These are phyloP conservation scores for Cytospora schulzeri DNA, from an alignment of 2,329 filamentous ascomycete species.

Conservation along the genomic window DNA sequence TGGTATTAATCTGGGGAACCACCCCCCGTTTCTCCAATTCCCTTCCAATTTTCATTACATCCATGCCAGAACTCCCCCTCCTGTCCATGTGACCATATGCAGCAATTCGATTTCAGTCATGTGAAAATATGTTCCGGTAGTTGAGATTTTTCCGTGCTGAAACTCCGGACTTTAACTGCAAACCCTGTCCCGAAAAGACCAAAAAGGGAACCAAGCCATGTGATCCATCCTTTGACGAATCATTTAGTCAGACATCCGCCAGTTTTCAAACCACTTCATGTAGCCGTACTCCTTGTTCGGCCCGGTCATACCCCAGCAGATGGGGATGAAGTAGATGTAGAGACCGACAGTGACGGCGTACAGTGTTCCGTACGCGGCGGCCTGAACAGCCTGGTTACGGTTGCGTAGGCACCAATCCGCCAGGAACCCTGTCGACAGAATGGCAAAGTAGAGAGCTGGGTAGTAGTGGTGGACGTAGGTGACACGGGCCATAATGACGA, in stretches of 20 bases:
- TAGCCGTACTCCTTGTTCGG: slow-evolving; percentile 82
- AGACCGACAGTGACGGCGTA: slow-evolving; percentile 77
- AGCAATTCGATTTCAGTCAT: slow-evolving; percentile 15
- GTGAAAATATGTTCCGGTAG: not conserved
- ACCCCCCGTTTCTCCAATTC: not conserved
- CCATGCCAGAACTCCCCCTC: slow-evolving; percentile 11
- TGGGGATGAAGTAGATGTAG: slow-evolving; percentile 88
- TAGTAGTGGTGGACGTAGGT: slow-evolving; percentile 99
- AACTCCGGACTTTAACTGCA: slow-evolving; percentile 1
- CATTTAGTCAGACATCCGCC: slow-evolving; percentile 74
- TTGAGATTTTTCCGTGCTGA: slow-evolving; percentile 2
- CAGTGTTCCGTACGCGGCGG: slow-evolving; percentile 70
- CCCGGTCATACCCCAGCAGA: slow-evolving; percentile 95
- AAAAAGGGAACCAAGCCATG: slow-evolving; percentile 3
- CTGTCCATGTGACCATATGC: slow-evolving; percentile 13
- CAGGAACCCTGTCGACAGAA: slow-evolving; percentile 85
- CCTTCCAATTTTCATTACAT: slow-evolving; percentile 2
- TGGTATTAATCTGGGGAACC: slow-evolving; percentile 17
- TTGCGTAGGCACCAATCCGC: slow-evolving; percentile 79
- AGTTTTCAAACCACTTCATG: slow-evolving; percentile 89
- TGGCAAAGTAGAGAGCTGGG: slow-evolving; percentile 95
- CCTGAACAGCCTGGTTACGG: slow-evolving; percentile 64
- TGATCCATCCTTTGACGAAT: not conserved
- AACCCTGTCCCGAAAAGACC: not conserved
- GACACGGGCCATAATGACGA: slow-evolving; percentile 96